These are phyloP conservation scores for Leucocoprinus leucothites DNA, from an alignment of 768 basidiomycete species.

Conservation along the genomic window DNA sequence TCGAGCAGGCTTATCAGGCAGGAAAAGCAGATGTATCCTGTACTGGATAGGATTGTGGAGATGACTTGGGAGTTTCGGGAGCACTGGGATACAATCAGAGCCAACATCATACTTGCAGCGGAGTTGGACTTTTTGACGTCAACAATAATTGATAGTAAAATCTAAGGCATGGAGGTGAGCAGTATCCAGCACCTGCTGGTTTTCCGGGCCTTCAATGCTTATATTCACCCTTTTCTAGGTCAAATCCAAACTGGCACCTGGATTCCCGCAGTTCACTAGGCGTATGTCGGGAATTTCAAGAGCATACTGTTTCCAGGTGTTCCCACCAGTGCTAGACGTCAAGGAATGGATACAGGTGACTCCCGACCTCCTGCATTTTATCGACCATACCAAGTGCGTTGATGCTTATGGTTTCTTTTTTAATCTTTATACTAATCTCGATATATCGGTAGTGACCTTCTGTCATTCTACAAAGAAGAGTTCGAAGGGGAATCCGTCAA, in stretches of 20 bases:
- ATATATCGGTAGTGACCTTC: conserved; percentile 27
- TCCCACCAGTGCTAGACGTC: neutral
- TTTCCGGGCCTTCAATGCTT: no score
- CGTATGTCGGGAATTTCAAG: neutral
- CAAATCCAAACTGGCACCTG: neutral
- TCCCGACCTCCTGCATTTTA: conserved; percentile 5
- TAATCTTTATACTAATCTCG: no score
- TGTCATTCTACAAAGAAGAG: conserved; percentile 41
- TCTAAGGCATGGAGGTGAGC: neutral
- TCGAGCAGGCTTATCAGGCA: neutral
- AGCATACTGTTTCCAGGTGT: neutral
- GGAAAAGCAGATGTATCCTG: neutral
- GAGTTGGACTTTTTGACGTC: conserved; percentile 1
- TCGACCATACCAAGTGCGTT: conserved; percentile 4
- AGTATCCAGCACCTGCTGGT: no score
- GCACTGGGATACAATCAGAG: neutral
- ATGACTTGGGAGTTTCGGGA: neutral
- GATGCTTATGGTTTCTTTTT: neutral
- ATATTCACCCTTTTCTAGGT: neutral
- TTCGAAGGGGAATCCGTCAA: conserved; percentile 12
- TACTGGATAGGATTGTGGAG: neutral
- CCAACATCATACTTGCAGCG: neutral
- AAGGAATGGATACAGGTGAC: conserved; percentile 1
- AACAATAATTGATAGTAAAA: neutral
- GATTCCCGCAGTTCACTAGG: neutral